phyloP scores from a whole-genome alignment of 1,139 yeast species.

The Taphrina wiesneri region DNA sequence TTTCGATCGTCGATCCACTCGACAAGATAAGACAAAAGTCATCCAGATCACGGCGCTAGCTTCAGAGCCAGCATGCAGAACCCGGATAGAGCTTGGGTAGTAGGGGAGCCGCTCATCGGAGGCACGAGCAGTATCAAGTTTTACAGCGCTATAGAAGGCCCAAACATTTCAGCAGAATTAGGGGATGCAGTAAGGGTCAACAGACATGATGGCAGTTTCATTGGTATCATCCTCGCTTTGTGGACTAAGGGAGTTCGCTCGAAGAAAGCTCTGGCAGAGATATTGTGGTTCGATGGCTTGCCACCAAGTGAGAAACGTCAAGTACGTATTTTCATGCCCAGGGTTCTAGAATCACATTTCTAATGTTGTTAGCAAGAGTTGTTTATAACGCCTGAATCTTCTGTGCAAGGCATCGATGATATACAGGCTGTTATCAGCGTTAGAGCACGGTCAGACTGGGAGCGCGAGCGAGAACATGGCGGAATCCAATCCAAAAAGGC shows the following conservation, averaged over 20 bases:
- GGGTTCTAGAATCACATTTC: not conserved
- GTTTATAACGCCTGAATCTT: slow-evolving; percentile 6
- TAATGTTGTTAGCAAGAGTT: slow-evolving; percentile 2
- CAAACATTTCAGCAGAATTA: not conserved
- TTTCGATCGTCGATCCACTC: not conserved
- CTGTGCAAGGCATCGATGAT: not conserved
- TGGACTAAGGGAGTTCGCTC: not conserved
- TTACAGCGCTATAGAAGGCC: not conserved
- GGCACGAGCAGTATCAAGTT: not conserved
- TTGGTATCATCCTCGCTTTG: slow-evolving; percentile 5
- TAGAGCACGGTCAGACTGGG: not conserved
- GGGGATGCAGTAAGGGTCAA: slow-evolving; percentile 4
- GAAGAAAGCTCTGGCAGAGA: not conserved
- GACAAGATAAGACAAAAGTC: not conserved
- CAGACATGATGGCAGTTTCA: slow-evolving; percentile 4
- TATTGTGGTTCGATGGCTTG: slow-evolving; percentile 8
- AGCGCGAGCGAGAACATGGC: not conserved
- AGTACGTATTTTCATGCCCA: not conserved
- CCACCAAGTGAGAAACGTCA: not conserved
- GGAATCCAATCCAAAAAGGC: not conserved
- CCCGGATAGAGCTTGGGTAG: not conserved
- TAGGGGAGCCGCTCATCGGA: not conserved
- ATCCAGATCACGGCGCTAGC: too few species aligned
- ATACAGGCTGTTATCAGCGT: slow-evolving; percentile 3
- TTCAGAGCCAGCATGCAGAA: not conserved